Evolutionary conservation across 2,329 filamentous ascomycete genomes (phyloP), one percentile per base, ranked within the genome.

Genomic region (Blumeriella jaapii): DNA sequence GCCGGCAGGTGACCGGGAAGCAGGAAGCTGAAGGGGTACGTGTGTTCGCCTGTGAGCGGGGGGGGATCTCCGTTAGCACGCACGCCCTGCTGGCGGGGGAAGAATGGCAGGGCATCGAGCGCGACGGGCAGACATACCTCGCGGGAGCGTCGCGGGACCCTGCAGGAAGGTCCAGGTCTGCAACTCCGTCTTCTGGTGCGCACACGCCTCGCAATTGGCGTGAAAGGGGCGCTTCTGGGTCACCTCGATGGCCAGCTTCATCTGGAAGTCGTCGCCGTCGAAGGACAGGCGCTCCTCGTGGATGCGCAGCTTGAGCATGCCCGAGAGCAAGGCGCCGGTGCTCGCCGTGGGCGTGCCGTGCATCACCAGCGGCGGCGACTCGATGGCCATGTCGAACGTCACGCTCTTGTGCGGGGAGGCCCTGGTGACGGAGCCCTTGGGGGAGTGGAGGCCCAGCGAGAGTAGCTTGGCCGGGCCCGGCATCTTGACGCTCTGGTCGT

Each of bases 11-110:
- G 71, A 13, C 91, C 91, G 2, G 78, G 75, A 28, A 98, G 71
- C 33, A 95, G 68, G 48, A 85, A 79, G 49, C 85, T 93, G 60
- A 95, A 94, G 31, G 91, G 89, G 55, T 87, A 93, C 29, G 74
- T 68, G 58, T 95, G 85, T 31, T 68, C 61, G 41, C 80, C 78
- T 59, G 54, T 48, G 20, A 11, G 6, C 6, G 11, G 20, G 11
- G 6, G 20, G n/a, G n/a, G n/a, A n/a, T n/a, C n/a, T n/a, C n/a
- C n/a, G n/a, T n/a, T n/a, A n/a, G n/a, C n/a, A n/a, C n/a, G n/a
- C n/a, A n/a, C n/a, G n/a, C n/a, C n/a, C n/a, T n/a, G n/a, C n/a
- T n/a, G n/a, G n/a, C n/a, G n/a, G n/a, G n/a, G n/a, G n/a, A n/a
- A n/a, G n/a, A n/a, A n/a, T n/a, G n/a, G n/a, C n/a, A n/a, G n/a